Evolutionary conservation across 345 rosid genomes (phyloP), one percentile per base, ranked within the genome.

Genomic region (Lenwebbia sp.): DNA sequence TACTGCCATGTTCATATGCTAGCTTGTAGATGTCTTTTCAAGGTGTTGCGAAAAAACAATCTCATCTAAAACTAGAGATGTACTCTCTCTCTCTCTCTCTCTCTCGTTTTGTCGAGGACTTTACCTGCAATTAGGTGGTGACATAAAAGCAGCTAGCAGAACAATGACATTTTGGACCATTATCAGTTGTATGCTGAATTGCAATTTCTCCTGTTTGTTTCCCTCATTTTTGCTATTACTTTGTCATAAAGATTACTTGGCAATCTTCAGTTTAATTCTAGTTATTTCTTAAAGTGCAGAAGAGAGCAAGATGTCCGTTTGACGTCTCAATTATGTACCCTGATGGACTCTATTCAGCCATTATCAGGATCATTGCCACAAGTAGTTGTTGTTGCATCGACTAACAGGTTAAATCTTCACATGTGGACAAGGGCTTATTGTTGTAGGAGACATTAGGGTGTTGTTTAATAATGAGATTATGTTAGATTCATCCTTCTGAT

Each of bases 331-430:
- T 95, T 97, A 57, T 90, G 88, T 76, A 90, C 94, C 14, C 92
- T 97, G 40, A 95, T 97, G 99, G 98, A 97, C 89, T 93, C 94
- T 83, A 94, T 90, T 88, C 94, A 89, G 86, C 91, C 92, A 22
- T 87, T 92, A 4, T 85, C 91, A 82, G 86, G 90, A 83, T 89
- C 92, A 82, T 87, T 88, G 83, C 89, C 89, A 83, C 93, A 90
- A 40, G 94, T 94, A 53, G 91, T 94, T 21, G 95, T 94, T 85
- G 96, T 97, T 86, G 97, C 99, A 87, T 94, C 99, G 57, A 95
- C 99, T 52, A 96, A 97, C 89, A 96, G 98, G 99, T 97, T 89
- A 51, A 83, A 88, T 57, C 65, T 85, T 52, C 62, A 50, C 33
- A 21, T 21, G n/a, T 82, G 53, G 30, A 82, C 60, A 85, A 21